Conservation (phyloP, 169 alveolate genomes). For the Plasmodium reichenowi region DNA sequence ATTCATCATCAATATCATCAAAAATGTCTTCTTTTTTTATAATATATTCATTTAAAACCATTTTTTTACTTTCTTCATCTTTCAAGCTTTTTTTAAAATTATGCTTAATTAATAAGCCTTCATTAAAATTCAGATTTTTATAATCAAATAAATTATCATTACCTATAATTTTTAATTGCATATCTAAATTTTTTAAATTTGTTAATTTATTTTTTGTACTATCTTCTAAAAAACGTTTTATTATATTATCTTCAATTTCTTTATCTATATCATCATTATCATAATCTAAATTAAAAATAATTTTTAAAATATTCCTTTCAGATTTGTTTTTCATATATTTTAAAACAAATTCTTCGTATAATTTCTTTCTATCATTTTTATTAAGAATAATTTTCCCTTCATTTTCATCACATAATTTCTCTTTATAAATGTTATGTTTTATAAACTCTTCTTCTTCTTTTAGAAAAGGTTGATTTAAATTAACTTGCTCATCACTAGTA, state of each 20-base stretch:
- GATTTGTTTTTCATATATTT: constrained; percentile 60
- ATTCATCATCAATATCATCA: constrained; percentile 58
- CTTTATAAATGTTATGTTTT: constrained; percentile 13
- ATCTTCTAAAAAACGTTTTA: constrained; percentile 62
- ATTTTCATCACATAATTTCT: constrained; percentile 10
- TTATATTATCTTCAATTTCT: constrained; percentile 63
- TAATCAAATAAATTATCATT: constrained; percentile 49
- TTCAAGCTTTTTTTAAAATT: constrained; percentile 1
- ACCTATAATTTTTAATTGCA: constrained; percentile 16
- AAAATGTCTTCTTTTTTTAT: constrained; percentile 50
- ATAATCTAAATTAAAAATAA: constrained; percentile 42
- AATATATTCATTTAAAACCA: not conserved
- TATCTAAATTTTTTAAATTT: constrained; percentile 14
- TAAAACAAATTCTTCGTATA: constrained; percentile 71
- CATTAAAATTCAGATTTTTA: constrained; percentile 31
- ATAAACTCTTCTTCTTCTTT: not conserved
- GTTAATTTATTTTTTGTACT: constrained; percentile 22
- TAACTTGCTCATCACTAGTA: not conserved
- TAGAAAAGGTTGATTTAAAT: not conserved
- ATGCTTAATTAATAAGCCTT: constrained; percentile 8
- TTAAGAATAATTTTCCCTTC: constrained; percentile 8
- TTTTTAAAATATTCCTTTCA: constrained; percentile 51
- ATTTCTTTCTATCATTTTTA: constrained; percentile 14
- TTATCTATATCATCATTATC: constrained; percentile 23
- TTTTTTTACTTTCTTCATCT: constrained; percentile 1